These are phyloP conservation scores for Ilex aquifolium DNA, from an alignment of 257 asterid genomes.

Conservation along the genomic window DNA sequence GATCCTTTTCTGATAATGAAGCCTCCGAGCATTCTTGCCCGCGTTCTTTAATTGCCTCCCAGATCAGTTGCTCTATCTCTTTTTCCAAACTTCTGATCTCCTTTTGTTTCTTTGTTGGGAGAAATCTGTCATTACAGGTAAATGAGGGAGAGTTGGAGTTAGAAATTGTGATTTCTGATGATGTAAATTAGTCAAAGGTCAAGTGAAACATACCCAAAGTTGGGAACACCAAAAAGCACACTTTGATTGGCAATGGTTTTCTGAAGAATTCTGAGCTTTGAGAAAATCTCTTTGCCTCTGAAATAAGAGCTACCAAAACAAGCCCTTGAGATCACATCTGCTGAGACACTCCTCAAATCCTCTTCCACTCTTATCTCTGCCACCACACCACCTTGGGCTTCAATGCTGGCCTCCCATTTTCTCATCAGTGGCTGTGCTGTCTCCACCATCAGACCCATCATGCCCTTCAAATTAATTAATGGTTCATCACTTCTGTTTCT, in stretches of 20 bases:
- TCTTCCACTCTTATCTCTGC: constrained; percentile 63
- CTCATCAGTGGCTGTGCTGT: constrained; percentile 39
- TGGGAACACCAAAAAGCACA: constrained; percentile 48
- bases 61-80: constrained; percentile 61
- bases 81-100: constrained; percentile 51
- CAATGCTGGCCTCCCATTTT: constrained; percentile 54
- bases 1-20: constrained; percentile 40
- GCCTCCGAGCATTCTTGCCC: constrained; percentile 29
- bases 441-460: constrained; percentile 70
- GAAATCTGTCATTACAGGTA: constrained; percentile 21
- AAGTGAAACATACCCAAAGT: constrained; percentile 35
- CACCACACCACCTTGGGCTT: constrained; percentile 27
- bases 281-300: constrained; percentile 63
- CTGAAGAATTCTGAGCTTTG: constrained; percentile 74
- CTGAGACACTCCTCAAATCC: constrained; percentile 65
- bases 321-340: constrained; percentile 79
- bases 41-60: constrained; percentile 59
- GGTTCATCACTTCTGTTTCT: too few species aligned
- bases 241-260: constrained; percentile 48
- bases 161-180: too few species aligned
- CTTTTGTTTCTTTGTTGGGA: constrained; percentile 36
- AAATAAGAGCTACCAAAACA: constrained; percentile 76
- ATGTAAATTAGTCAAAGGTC: too few species aligned
- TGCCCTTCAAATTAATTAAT: constrained; percentile 34
- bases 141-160: too few species aligned